These are phyloP conservation scores for Venturia pyrina DNA, from an alignment of 2,329 filamentous ascomycete species.

Conservation along the genomic window DNA sequence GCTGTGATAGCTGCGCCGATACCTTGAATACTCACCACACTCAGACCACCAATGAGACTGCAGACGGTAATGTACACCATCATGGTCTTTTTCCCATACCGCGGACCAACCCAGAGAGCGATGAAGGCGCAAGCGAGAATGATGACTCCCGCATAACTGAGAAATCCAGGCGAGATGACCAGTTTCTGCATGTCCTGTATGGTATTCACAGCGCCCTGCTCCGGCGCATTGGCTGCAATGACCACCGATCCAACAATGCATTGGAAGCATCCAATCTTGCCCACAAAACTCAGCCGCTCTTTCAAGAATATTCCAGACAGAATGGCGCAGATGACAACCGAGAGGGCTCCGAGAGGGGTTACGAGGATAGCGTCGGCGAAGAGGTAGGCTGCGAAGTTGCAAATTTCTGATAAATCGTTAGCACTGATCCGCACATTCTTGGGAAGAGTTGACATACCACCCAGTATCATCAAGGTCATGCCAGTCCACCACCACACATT, in stretches of 20 bases:
- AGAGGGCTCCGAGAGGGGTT: constrained; percentile 80
- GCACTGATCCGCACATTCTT: not conserved
- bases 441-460: constrained; percentile 24
- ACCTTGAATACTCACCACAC: constrained; percentile 90
- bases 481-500: constrained; percentile 92
- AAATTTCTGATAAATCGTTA: constrained; percentile 52
- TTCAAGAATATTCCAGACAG: constrained; percentile 92
- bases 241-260: constrained; percentile 89
- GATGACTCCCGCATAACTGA: constrained; percentile 75
- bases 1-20: constrained; percentile 84
- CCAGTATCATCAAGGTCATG: constrained; percentile 94
- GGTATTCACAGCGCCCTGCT: constrained; percentile 70
- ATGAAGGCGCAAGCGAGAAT: constrained; percentile 62
- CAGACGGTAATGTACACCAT: constrained; percentile 94
- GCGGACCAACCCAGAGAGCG: constrained; percentile 71
- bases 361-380: constrained; percentile 96
- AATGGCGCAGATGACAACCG: constrained; percentile 85
- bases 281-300: constrained; percentile 87
- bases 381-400: constrained; percentile 94
- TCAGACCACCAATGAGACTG: constrained; percentile 86
- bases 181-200: constrained; percentile 90
- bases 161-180: constrained; percentile 77
- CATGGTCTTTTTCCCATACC: constrained; percentile 95
- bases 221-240: constrained; percentile 87
- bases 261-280: constrained; percentile 90